Conservation (phyloP, 2,329 filamentous ascomycete species). For the Sclerotiophoma versabilis region DNA sequence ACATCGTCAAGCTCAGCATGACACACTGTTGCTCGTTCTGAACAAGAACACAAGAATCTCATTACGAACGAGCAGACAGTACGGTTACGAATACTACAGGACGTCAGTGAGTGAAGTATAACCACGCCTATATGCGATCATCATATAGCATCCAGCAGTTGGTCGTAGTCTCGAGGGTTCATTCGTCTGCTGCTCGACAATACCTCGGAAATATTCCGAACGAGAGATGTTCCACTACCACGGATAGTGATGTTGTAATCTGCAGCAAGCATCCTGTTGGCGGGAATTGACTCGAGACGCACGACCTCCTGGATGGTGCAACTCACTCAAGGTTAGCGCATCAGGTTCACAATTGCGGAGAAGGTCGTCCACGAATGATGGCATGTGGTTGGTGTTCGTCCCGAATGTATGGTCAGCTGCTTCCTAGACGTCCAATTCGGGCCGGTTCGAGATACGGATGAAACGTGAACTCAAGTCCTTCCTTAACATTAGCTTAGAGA, state of each 20-base stretch:
- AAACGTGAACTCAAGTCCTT: constrained; percentile 4
- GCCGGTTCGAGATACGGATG: constrained; percentile 8
- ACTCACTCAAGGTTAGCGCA: background rate
- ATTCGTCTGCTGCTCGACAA: background rate
- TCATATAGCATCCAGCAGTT: background rate
- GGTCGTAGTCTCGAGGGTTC: background rate
- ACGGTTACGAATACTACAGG: no score
- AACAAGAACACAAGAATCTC: background rate
- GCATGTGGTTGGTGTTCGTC: background rate
- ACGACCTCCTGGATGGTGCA: constrained; percentile 2
- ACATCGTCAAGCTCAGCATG: no score
- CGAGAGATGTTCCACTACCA: background rate
- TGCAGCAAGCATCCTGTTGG: constrained; percentile 9
- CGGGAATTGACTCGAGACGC: background rate
- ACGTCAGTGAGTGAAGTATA: no score
- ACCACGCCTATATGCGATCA: no score
- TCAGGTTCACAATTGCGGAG: constrained; percentile 9
- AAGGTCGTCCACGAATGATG: background rate
- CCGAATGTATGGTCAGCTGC: constrained; percentile 10
- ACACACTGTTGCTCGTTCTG: no score
- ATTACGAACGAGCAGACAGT: background rate
- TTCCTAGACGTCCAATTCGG: background rate
- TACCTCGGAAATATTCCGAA: background rate
- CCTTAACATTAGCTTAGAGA: background rate
- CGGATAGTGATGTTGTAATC: constrained; percentile 1